Conservation (phyloP, 495 filamentous ascomycete species). For the Penicillium salamii region DNA sequence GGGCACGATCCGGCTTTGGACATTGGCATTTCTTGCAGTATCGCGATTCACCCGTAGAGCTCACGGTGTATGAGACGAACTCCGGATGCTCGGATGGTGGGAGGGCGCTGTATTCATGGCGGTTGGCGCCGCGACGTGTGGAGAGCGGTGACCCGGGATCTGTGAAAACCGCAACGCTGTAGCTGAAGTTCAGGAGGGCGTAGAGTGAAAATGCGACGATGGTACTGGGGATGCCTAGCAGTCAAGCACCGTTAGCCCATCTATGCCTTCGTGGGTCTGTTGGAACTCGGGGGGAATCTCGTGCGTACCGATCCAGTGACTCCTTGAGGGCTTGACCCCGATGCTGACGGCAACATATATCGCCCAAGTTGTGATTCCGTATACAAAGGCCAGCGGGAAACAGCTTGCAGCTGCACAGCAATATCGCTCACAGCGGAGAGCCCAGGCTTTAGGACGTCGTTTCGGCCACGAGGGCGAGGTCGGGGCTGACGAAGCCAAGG, state of each 20-base stretch:
- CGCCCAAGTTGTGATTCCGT: conserved; percentile 85
- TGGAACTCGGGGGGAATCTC: neutral
- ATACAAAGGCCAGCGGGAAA: conserved; percentile 87
- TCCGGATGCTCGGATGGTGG: conserved; percentile 59
- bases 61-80: conserved; percentile 80
- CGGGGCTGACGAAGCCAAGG: conserved; percentile 39
- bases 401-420: conserved; percentile 80
- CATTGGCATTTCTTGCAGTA: conserved; percentile 98
- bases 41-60: conserved; percentile 76
- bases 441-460: conserved; percentile 57
- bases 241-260: neutral
- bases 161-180: conserved; percentile 89
- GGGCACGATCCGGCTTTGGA: conserved; percentile 90
- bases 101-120: conserved; percentile 57
- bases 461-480: conserved; percentile 51
- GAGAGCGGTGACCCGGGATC: conserved; percentile 72
- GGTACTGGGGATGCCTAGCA: conserved; percentile 42
- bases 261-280: neutral
- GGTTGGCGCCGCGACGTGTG: conserved; percentile 27
- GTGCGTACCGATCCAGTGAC: conserved; percentile 64
- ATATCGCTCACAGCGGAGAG: conserved; percentile 73
- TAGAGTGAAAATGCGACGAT: conserved; percentile 70
- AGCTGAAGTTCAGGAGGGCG: conserved; percentile 76
- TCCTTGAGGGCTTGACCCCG: conserved; percentile 56
- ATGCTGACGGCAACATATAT: conserved; percentile 81